phyloP scores from a whole-genome alignment of 768 basidiomycete species.

The Amanita rubescens region DNA sequence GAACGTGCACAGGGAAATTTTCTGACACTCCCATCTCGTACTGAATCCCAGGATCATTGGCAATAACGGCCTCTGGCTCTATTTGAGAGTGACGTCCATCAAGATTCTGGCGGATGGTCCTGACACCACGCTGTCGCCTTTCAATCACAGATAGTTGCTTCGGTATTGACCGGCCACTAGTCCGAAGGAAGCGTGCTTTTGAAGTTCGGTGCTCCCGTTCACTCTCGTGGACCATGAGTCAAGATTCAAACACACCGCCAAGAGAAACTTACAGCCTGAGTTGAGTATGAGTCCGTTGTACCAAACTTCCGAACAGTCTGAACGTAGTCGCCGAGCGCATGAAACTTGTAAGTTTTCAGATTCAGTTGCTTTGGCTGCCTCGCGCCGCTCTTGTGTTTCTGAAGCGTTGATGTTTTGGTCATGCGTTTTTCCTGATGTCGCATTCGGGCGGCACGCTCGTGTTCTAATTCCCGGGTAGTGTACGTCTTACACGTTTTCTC shows the following conservation, averaged over 20 bases:
- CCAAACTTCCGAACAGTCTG: too few relatives aligned
- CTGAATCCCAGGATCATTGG: not conserved
- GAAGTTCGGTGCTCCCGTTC: too few relatives aligned
- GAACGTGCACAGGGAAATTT: not conserved
- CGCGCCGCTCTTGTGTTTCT: constrained; percentile 1
- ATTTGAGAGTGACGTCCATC: not conserved
- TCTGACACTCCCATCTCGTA: not conserved
- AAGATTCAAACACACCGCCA: not conserved
- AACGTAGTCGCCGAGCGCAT: too few relatives aligned
- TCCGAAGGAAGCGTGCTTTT: too few relatives aligned
- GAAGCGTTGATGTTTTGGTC: not conserved
- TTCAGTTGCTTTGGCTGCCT: constrained; percentile 1
- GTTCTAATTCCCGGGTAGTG: not conserved
- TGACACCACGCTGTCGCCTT: constrained; percentile 2
- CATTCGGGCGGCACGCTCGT: too few relatives aligned
- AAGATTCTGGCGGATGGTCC: not conserved
- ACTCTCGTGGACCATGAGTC: too few relatives aligned
- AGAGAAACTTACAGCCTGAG: not conserved
- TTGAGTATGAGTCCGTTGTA: too few relatives aligned
- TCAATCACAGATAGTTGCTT: not conserved
- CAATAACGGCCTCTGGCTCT: not conserved
- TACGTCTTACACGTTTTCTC: constrained; percentile 36
- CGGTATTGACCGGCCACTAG: too few relatives aligned
- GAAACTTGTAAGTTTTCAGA: too few relatives aligned
- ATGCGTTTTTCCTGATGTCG: too few relatives aligned